A percentile compares a stretch with the other conserved stretches of the same genome.
Conservation (phyloP, 2,329 filamentous ascomycete genomes). For the Phoma sp. region DNA sequence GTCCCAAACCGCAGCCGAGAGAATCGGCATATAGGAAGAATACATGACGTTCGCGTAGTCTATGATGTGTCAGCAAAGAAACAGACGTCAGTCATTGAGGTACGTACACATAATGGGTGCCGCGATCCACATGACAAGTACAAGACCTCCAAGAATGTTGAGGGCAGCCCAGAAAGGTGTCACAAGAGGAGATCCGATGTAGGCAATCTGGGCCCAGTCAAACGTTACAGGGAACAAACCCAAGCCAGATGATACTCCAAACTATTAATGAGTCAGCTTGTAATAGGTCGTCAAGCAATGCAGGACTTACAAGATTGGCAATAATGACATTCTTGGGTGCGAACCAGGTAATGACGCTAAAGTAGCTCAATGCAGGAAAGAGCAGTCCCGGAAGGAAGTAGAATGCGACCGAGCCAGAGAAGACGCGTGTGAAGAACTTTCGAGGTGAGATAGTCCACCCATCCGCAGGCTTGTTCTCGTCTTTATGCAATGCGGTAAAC, state of each 20-base stretch:
- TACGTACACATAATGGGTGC: slow-evolving; percentile 73
- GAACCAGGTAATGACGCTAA: slow-evolving; percentile 89
- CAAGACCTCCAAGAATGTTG: slow-evolving; percentile 81
- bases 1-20: slow-evolving; percentile 85
- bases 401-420: slow-evolving; percentile 74
- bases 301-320: slow-evolving; percentile 69
- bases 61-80: slow-evolving; percentile 28
- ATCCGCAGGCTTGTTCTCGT: slow-evolving; percentile 81
- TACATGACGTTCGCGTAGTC: slow-evolving; percentile 81
- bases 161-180: slow-evolving; percentile 88
- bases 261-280: slow-evolving; percentile 51
- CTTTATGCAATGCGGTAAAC: slow-evolving; percentile 85
- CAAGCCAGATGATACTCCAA: slow-evolving; percentile 83
- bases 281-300: neutral
- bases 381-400: slow-evolving; percentile 86
- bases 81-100: too few species aligned
- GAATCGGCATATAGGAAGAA: slow-evolving; percentile 84
- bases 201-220: slow-evolving; percentile 89
- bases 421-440: slow-evolving; percentile 82
- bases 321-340: slow-evolving; percentile 85
- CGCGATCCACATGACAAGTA: slow-evolving; percentile 84
- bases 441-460: slow-evolving; percentile 84
- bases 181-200: slow-evolving; percentile 83
- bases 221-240: slow-evolving; percentile 87
- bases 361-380: slow-evolving; percentile 85